Evolutionary conservation across 257 asterid species (phyloP), one percentile per base, ranked within the genome.

Genomic region (Phtheirospermum japonicum): DNA sequence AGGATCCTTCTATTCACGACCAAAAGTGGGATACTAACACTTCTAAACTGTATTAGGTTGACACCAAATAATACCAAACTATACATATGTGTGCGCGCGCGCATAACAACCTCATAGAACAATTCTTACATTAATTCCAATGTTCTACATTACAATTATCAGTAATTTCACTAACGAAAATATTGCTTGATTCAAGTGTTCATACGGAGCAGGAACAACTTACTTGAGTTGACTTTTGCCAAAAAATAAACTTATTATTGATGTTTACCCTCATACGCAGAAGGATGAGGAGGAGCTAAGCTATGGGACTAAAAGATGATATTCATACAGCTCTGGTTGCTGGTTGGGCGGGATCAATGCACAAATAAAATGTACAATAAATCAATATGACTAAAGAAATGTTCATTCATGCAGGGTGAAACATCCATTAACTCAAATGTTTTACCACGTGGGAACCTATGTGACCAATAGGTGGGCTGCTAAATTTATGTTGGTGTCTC

Each of bases 401-500:
- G 26, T 20, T 23, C 64, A 59, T 9, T 39, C 70, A 69, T 39
- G 68, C 63, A 69, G n/a, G 49, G 50, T 30, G 10, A 55, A 45
- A 67, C 57, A 63, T 51, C 9, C 28, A 45, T 39, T 16, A 55
- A 26, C 37, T 33, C 36, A 50, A 32, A 55, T 68, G 75, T 43
- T 63, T 77, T 85, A 91, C 98, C 97, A 92, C 76, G 76, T 89
- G 99, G 59, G 88, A 83, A 23, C 99, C 99, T 57, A 92, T 74
- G 42, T 97, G 99, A 75, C 99, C 99, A 66, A 92, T 85, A 18
- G 99, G 99, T 9, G 95, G 94, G 76, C 68, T 73, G 48, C 71
- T 77, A 79, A 92, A 92, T 77, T 63, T 83, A 28, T 65, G 75
- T 30, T 77, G 89, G 63, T 85, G 78, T 39, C 89, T 83, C 83